phyloP scores from a whole-genome alignment of 306 rosid species.

The Rubus idaeus region DNA sequence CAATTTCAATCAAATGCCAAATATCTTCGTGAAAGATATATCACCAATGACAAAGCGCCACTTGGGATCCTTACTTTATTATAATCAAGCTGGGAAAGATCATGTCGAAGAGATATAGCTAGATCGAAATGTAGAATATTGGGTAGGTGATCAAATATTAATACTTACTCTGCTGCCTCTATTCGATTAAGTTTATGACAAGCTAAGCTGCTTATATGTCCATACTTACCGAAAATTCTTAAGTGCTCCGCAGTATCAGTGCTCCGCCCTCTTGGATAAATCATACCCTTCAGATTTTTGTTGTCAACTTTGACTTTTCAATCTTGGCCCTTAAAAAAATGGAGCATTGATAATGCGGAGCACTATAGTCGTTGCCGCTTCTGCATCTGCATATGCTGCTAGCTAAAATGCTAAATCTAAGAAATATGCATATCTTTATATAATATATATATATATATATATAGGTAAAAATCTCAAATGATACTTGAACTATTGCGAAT shows the following conservation, averaged over 20 bases:
- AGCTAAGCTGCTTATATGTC: not conserved
- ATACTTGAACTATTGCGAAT: not conserved
- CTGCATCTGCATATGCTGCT: conserved; percentile 4
- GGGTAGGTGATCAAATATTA: conserved; percentile 48
- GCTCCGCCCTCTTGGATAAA: no score
- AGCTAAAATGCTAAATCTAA: not conserved
- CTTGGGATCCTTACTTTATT: conserved; percentile 24
- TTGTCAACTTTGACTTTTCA: no score
- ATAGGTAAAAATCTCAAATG: no score
- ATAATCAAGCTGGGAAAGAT: conserved; percentile 34
- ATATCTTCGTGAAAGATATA: conserved; percentile 65
- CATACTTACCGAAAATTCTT: no score
- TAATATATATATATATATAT: not conserved
- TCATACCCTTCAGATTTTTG: no score
- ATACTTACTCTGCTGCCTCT: conserved; percentile 26
- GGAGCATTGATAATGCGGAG: no score
- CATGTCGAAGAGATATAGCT: conserved; percentile 36
- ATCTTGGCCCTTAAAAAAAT: no score
- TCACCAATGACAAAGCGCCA: conserved; percentile 39
- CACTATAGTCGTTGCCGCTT: no score
- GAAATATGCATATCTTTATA: not conserved
- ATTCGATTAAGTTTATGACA: conserved; percentile 12
- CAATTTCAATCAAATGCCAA: conserved; percentile 31
- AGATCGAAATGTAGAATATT: conserved; percentile 43
- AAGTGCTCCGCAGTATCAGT: no score